A percentile compares a stretch with the other conserved stretches of the same genome.
These are phyloP conservation scores for Candida nanaspora DNA, from an alignment of 805 yeast genomes.

Conservation along the genomic window DNA sequence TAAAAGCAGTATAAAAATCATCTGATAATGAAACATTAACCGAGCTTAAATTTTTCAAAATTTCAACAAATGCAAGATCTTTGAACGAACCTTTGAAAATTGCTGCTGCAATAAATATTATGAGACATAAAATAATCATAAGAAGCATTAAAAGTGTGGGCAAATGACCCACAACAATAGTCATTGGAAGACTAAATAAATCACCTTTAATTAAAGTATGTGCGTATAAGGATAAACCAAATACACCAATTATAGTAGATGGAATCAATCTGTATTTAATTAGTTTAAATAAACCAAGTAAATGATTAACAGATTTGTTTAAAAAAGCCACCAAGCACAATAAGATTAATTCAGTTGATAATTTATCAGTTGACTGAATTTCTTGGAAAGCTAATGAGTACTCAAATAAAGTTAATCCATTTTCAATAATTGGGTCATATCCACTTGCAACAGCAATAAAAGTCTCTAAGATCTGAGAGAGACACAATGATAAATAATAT, in stretches of 20 bases:
- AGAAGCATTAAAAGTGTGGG: conserved; percentile 57
- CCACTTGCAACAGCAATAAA: conserved; percentile 54
- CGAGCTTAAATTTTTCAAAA: conserved; percentile 26
- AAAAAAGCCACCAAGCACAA: conserved; percentile 49
- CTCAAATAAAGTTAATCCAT: conserved; percentile 68
- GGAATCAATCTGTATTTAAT: conserved; percentile 56
- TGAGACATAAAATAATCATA: conserved; percentile 43
- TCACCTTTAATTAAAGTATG: conserved; percentile 33
- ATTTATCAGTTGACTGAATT: conserved; percentile 43
- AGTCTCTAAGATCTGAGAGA: conserved; percentile 59
- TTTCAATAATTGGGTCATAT: conserved; percentile 49
- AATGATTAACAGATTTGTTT: conserved; percentile 56
- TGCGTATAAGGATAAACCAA: conserved; percentile 42
- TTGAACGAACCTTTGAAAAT: conserved; percentile 41
- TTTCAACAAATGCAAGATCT: conserved; percentile 26
- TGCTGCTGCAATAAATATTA: conserved; percentile 52
- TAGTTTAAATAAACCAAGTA: conserved; percentile 48
- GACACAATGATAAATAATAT: conserved; percentile 48
- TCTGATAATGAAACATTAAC: conserved; percentile 39
- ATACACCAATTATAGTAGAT: conserved; percentile 50
- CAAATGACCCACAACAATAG: conserved; percentile 49
- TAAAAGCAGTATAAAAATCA: conserved; percentile 59
- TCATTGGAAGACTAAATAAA: conserved; percentile 43
- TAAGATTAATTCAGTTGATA: conserved; percentile 44
- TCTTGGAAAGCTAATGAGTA: conserved; percentile 74